Conservation (phyloP, 176 grass and related monocot species). For the Microstegium vimineum region DNA sequence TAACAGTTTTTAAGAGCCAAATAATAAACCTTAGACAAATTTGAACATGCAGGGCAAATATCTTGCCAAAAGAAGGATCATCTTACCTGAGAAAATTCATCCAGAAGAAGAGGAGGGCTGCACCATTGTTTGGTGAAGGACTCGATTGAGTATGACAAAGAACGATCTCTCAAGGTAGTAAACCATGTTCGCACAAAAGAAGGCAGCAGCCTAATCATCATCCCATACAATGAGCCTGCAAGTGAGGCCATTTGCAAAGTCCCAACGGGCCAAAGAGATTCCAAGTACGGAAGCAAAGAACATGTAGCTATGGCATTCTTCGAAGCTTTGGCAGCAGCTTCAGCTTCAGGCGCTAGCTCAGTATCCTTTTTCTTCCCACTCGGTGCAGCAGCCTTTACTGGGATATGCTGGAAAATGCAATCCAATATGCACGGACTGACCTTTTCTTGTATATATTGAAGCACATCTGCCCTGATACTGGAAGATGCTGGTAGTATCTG, state of each 20-base stretch:
- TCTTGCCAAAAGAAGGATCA: no score
- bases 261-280: slow-evolving; percentile 71
- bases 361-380: slow-evolving; percentile 73
- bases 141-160: slow-evolving; percentile 24
- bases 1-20: no score
- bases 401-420: slow-evolving; percentile 89
- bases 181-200: slow-evolving; percentile 89
- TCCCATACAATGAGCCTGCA: no score
- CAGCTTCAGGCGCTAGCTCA: slow-evolving; percentile 58
- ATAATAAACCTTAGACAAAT: no score
- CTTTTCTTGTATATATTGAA: slow-evolving; percentile 60
- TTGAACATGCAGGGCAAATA: no score
- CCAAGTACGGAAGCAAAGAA: slow-evolving; percentile 51
- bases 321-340: slow-evolving; percentile 70
- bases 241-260: slow-evolving; percentile 68
- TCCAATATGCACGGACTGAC: slow-evolving; percentile 62
- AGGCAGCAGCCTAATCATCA: slow-evolving; percentile 80
- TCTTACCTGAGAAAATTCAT: slow-evolving; percentile 85
- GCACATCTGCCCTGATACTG: slow-evolving; percentile 46
- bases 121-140: slow-evolving; percentile 87
- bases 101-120: slow-evolving; percentile 72
- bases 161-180: slow-evolving; percentile 49
- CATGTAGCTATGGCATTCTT: slow-evolving; percentile 52
- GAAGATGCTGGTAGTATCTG: slow-evolving; percentile 52
- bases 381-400: slow-evolving; percentile 37